Evolutionary conservation across 306 rosid species (phyloP).

Genomic region (Corylus americana): DNA sequence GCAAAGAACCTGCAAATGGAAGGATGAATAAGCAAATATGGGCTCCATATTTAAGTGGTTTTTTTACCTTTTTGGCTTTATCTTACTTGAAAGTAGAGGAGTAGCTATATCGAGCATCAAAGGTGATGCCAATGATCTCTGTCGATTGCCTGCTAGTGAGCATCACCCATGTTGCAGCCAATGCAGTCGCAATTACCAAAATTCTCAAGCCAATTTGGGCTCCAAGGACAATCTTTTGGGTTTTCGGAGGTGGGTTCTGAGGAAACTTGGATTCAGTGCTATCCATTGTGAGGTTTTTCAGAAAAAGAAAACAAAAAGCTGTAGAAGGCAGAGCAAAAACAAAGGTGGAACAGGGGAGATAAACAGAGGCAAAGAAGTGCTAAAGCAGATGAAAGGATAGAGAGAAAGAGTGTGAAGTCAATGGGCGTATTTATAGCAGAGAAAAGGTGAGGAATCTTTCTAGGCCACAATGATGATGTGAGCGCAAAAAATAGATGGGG

Average conservation of each 20-base stretch:
- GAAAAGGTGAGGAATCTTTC: constrained; percentile 17
- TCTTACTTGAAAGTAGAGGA: constrained; percentile 40
- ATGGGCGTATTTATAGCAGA: constrained; percentile 39
- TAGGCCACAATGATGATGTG: constrained; percentile 5
- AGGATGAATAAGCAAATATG: not conserved
- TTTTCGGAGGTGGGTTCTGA: constrained; percentile 24
- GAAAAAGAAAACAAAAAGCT: not conserved
- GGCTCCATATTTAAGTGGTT: not conserved
- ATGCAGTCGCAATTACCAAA: constrained; percentile 24
- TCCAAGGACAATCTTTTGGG: constrained; percentile 24
- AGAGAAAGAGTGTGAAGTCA: constrained; percentile 23
- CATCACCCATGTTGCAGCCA: constrained; percentile 41
- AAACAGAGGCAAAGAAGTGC: not conserved
- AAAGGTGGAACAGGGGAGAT: not conserved
- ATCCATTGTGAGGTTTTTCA: constrained; percentile 26
- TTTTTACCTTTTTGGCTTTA: not conserved
- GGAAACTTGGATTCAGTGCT: constrained; percentile 31
- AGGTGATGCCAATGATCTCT: constrained; percentile 32
- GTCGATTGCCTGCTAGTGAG: constrained; percentile 44
- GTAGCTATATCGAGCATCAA: constrained; percentile 46
- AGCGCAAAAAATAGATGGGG: not conserved
- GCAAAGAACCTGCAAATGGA: constrained; percentile 47
- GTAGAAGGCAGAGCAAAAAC: not conserved
- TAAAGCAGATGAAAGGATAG: constrained; percentile 5
- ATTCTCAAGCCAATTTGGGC: constrained; percentile 42